Evolutionary conservation across 345 rosid genomes (phyloP), one percentile per base, ranked within the genome.

Genomic region (Garcia nutans): DNA sequence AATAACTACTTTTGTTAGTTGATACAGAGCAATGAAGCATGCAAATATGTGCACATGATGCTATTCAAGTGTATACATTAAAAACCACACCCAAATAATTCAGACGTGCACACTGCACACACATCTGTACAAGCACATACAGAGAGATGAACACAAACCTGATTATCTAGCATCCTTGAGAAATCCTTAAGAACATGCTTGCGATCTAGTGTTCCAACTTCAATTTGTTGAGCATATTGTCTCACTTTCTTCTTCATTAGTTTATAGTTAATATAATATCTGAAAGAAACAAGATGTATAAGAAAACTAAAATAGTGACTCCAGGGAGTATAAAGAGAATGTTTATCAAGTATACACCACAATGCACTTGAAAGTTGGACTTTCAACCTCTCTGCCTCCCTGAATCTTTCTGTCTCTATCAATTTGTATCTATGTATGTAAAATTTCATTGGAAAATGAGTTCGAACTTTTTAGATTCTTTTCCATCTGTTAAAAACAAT

Each of bases 141-240:
- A 52, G 20, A 28, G 0, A 50, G 22, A 62, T 68, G 12, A 65
- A 60, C 5, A 10, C 28, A 9, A n/a, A 62, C 99, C 90, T 96
- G 94, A 82, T 85, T 85, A 86, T 96, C 99, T 61, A 96, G 89
- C 99, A 93, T 91, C 78, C 91, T 89, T 10, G 99, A 96, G 91
- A 96, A 96, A 86, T 96, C 98, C 90, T 93, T 96, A 74, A 93
- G 97, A 75, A 96, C 99, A 73, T 90, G 91, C 68, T 86, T 90
- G 60, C 90, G 97, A 80, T 96, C 96, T 73, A 72, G 89, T 62
- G 87, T 76, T 73, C 97, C 99, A 55, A 77, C 88, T 83, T 85
- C 88, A 60, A 96, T 93, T 83, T 96, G 97, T 7, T 80, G 92
- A 81, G 86, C 90, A 83, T 96, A 91, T 74, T 92, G 93, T 80